Evolutionary conservation across 2,329 filamentous ascomycete genomes (phyloP).

Genomic region (Colletotrichum truncatum): DNA sequence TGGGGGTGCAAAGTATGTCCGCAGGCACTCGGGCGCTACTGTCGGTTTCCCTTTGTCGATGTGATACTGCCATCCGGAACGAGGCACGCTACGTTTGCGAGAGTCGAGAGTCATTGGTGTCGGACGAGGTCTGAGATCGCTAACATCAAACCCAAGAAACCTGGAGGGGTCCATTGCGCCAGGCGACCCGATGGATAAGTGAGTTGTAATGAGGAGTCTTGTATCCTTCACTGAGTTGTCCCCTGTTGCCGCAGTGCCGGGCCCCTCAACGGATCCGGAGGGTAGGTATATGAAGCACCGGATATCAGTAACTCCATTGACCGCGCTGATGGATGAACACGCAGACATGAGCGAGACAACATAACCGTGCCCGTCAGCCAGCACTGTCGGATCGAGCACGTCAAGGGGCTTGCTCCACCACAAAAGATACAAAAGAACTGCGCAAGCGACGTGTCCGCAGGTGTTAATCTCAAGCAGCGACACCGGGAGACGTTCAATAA

Average conservation of each 20-base stretch:
- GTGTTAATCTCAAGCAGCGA: constrained; percentile 46
- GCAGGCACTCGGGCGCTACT: constrained; percentile 12
- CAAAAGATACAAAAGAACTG: constrained; percentile 41
- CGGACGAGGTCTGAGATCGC: not conserved
- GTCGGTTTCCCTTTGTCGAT: constrained; percentile 22
- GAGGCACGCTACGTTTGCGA: not conserved
- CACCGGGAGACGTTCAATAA: constrained; percentile 41
- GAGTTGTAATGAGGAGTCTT: constrained; percentile 13
- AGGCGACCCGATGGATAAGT: constrained; percentile 21
- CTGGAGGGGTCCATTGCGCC: constrained; percentile 15
- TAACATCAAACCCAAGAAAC: constrained; percentile 23
- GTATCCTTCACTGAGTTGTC: not conserved
- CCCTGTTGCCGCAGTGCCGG: not conserved
- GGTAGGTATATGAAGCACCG: constrained; percentile 23
- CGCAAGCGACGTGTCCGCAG: constrained; percentile 43
- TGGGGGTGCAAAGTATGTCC: constrained; percentile 5
- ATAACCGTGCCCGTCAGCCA: not conserved
- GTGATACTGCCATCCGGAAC: constrained; percentile 13
- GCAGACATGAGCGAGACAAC: constrained; percentile 3
- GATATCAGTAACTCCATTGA: constrained; percentile 18
- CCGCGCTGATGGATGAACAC: constrained; percentile 16
- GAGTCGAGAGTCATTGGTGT: not conserved
- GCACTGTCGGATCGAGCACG: constrained; percentile 11
- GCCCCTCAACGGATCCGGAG: not conserved
- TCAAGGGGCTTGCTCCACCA: constrained; percentile 44